Evolutionary conservation across 805 yeast species (phyloP), one percentile per base, ranked within the genome.

Genomic region (Zygoascus flipseniorum): DNA sequence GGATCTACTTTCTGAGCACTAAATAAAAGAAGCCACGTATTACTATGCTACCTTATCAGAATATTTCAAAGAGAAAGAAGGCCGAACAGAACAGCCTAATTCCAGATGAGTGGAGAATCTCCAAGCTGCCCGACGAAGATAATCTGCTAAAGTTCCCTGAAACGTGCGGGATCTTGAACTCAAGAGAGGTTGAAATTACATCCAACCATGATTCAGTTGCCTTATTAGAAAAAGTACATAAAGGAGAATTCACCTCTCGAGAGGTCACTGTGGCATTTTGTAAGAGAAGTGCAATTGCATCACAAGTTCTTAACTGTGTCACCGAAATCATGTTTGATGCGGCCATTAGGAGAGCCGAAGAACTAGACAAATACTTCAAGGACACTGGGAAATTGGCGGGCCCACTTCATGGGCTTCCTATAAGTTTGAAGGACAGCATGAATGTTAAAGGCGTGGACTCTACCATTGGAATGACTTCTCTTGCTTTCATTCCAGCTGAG

Each of bases 391-490:
- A 19, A 3, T 18, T 19, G 14, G 62, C 78, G 32, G 87, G 87
- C 32, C 82, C 85, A 1, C 72, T 83, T 44, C 87, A 83, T 59
- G 88, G 88, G 2, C 68, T 83, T 37, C 88, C 88, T 2, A 70
- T 82, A 31, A 79, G 85, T 0, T 69, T 82, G 50, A 82, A 82
- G 60, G 82, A 78, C 55, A 71, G 72, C 50, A 65, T 76, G 51
- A 71, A 75, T 54, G 60, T 80, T 51, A 66, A 67, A 48, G 83
- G 82, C 2, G 69, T 72, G 20, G 76, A 76, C 14, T 70, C 84
- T 2, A 65, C 79, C 10, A 66, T 77, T 58, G 85, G 84, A 19
- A 41, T 51, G 28, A 53, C 56, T 1, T 52, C 56, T 19, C n/a
- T 48, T 76, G 78, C 46, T n/a, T 62, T 70, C 47, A 75, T 70